A percentile compares a stretch with the other conserved stretches of the same genome.
Evolutionary conservation across 2,329 filamentous ascomycete genomes (phyloP).

Genomic region (Fusarium metavorans): DNA sequence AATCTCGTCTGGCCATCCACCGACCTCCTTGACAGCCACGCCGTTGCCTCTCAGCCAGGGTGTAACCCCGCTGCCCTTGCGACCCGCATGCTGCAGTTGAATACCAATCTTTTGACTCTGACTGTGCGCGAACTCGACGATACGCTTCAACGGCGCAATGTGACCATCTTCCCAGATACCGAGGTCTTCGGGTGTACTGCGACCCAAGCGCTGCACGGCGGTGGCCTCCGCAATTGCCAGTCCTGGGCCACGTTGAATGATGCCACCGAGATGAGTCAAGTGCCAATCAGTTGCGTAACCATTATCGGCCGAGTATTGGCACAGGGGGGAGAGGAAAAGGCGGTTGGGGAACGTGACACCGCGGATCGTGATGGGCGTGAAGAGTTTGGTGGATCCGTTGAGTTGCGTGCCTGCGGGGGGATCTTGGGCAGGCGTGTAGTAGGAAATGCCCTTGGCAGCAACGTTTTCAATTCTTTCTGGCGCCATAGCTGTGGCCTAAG

Average conservation of each 20-base stretch:
- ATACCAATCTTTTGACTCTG: conserved; percentile 75
- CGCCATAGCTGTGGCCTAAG: neutral
- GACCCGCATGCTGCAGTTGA: conserved; percentile 81
- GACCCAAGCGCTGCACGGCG: conserved; percentile 71
- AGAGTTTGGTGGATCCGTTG: conserved; percentile 52
- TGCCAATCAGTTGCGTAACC: conserved; percentile 78
- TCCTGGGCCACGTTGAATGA: conserved; percentile 75
- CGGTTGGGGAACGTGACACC: conserved; percentile 58
- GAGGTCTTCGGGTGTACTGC: conserved; percentile 78
- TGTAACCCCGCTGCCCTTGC: conserved; percentile 67
- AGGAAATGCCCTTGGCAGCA: conserved; percentile 51
- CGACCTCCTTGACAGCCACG: conserved; percentile 59
- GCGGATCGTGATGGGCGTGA: conserved; percentile 60
- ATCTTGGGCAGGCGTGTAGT: conserved; percentile 60
- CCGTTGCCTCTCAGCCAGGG: conserved; percentile 74
- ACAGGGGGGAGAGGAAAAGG: conserved; percentile 58
- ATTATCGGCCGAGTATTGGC: conserved; percentile 57
- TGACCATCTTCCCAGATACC: conserved; percentile 80
- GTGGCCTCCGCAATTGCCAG: conserved; percentile 77
- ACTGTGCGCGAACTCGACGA: conserved; percentile 71
- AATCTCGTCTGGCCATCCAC: conserved; percentile 66
- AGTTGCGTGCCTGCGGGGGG: conserved; percentile 57
- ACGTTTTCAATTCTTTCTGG: conserved; percentile 36
- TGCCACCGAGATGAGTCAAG: conserved; percentile 78
- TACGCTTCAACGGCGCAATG: conserved; percentile 67